A percentile compares a stretch with the other conserved stretches of the same genome.
These are phyloP conservation scores for Aquilaria malaccensis DNA, from an alignment of 345 rosid genomes.

Conservation along the genomic window DNA sequence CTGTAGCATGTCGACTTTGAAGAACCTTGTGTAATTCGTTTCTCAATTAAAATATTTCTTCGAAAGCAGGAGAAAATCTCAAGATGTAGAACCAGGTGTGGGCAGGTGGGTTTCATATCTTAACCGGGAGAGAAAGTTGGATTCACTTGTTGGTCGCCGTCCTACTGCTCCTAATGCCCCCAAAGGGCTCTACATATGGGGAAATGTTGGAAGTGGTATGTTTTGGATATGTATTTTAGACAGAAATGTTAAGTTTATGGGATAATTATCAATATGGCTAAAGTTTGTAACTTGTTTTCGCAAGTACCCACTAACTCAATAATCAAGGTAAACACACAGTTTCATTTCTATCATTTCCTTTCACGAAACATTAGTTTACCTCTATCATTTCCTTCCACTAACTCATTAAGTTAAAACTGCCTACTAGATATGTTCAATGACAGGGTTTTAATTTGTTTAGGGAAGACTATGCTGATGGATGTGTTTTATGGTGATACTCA, in stretches of 20 bases:
- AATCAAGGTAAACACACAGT: too few species aligned
- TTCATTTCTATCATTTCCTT: too few species aligned
- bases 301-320: too few species aligned
- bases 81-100: slow-evolving; percentile 72
- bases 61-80: slow-evolving; percentile 39
- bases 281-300: slow-evolving; percentile 3
- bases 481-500: slow-evolving; percentile 79
- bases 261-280: background rate
- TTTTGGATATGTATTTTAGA: slow-evolving; percentile 14
- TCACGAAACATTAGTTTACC: background rate
- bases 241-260: background rate
- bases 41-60: slow-evolving; percentile 4
- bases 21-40: background rate
- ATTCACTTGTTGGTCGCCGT: slow-evolving; percentile 61
- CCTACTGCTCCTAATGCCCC: slow-evolving; percentile 80
- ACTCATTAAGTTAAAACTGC: background rate
- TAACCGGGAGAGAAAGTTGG: slow-evolving; percentile 79
- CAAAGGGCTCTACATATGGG: slow-evolving; percentile 83
- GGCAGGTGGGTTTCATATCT: slow-evolving; percentile 97
- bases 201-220: slow-evolving; percentile 92
- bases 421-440: background rate
- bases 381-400: background rate
- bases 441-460: slow-evolving; percentile 27
- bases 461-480: slow-evolving; percentile 98
- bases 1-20: background rate